Conservation (phyloP, 2,329 filamentous ascomycete genomes). For the Colletotrichum simmondsii region DNA sequence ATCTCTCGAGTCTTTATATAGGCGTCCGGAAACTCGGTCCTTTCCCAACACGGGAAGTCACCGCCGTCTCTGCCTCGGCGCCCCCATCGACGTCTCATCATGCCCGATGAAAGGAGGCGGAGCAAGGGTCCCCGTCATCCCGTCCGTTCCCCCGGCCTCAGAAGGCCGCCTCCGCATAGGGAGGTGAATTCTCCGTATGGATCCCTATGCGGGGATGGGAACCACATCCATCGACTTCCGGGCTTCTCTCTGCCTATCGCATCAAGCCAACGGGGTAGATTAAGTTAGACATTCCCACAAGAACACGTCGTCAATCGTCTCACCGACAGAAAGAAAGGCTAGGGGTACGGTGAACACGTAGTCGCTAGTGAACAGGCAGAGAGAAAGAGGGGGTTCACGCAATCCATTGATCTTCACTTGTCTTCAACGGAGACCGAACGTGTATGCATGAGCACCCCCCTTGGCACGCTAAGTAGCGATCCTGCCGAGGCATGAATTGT, state of each 20-base stretch:
- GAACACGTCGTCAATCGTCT: neutral
- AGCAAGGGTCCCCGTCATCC: neutral
- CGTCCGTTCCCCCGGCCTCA: neutral
- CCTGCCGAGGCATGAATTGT: conserved; percentile 16
- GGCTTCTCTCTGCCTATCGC: neutral
- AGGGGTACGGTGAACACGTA: too few relatives aligned
- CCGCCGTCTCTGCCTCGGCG: conserved; percentile 2
- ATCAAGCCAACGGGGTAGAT: neutral
- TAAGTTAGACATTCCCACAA: too few relatives aligned
- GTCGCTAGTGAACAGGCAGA: too few relatives aligned
- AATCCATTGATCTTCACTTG: conserved; percentile 8
- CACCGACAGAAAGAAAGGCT: neutral
- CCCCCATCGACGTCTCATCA: conserved; percentile 11
- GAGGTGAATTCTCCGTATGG: neutral
- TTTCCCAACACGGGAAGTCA: conserved; percentile 4
- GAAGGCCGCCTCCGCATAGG: neutral
- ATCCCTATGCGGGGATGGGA: neutral
- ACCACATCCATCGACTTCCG: neutral
- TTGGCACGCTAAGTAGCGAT: neutral
- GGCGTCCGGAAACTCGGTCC: neutral
- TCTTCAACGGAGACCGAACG: neutral
- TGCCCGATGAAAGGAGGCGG: neutral
- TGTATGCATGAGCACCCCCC: neutral
- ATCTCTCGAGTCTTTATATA: conserved; percentile 10
- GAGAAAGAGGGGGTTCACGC: too few relatives aligned